Evolutionary conservation across 2,329 filamentous ascomycete species (phyloP).

Genomic region (Aurifilum marmelostoma): DNA sequence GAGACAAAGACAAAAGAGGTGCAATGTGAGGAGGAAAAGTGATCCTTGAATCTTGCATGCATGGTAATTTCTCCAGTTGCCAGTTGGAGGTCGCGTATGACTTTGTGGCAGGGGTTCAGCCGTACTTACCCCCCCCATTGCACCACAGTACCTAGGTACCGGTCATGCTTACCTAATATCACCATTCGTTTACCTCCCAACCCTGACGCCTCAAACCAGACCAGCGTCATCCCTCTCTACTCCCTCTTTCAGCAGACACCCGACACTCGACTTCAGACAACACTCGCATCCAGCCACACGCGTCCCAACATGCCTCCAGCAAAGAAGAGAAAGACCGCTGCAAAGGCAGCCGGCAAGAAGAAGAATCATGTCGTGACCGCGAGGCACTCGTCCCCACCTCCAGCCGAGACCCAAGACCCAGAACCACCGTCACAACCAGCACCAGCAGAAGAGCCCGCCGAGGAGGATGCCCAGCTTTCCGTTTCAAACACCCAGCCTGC

Average conservation of each 20-base stretch:
- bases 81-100: constrained; percentile 5
- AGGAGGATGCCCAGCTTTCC: constrained; percentile 11
- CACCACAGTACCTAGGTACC: neutral
- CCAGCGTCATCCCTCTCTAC: neutral
- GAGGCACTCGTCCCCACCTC: constrained; percentile 23
- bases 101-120: neutral
- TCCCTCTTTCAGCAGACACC: neutral
- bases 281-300: constrained; percentile 1
- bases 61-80: neutral
- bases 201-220: neutral
- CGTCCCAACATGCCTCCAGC: constrained; percentile 36
- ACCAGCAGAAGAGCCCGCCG: constrained; percentile 15
- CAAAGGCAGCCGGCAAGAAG: constrained; percentile 26
- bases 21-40: neutral
- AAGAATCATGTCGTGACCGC: constrained; percentile 23
- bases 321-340: constrained; percentile 38
- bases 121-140: too few species aligned
- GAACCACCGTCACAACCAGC: neutral
- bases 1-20: neutral
- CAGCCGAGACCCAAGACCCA: constrained; percentile 10
- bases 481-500: constrained; percentile 22
- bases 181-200: neutral
- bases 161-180: neutral
- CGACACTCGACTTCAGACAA: neutral
- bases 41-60: neutral